Percentiles rank a stretch among this genome's conserved stretches.
Conservation (phyloP, 2,329 filamentous ascomycete genomes). For the Colletotrichum spinosum region DNA sequence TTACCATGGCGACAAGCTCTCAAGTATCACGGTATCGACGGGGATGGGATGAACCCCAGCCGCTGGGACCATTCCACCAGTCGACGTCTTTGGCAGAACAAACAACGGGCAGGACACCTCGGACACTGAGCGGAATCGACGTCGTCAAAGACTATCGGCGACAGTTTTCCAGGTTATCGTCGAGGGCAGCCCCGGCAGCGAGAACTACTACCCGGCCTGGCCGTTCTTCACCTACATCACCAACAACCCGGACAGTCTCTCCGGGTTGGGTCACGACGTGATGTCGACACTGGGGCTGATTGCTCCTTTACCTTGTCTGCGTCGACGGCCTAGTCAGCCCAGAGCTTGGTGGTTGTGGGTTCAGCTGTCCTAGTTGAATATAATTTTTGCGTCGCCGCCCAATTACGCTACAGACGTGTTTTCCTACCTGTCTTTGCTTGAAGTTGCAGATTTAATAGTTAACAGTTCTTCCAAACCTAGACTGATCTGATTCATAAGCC, state of each 20-base stretch:
- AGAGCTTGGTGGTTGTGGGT: not conserved
- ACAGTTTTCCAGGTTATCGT: slow-evolving; percentile 61
- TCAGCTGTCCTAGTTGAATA: not conserved
- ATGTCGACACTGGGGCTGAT: slow-evolving; percentile 52
- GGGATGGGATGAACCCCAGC: no score
- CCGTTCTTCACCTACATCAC: slow-evolving; percentile 61
- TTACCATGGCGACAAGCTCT: no score
- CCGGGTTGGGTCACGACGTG: slow-evolving; percentile 53
- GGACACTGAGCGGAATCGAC: slow-evolving; percentile 49
- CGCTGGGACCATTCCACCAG: no score
- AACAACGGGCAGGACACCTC: slow-evolving; percentile 43
- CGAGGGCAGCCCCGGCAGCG: slow-evolving; percentile 53
- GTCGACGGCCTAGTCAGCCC: slow-evolving; percentile 37
- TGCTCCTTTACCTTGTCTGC: slow-evolving; percentile 51
- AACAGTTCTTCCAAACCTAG: not conserved
- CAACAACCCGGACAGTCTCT: slow-evolving; percentile 58
- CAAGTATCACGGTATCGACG: no score
- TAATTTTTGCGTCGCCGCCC: no score
- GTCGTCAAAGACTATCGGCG: slow-evolving; percentile 56
- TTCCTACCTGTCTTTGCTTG: no score
- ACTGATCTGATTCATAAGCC: not conserved
- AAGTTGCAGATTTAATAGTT: not conserved
- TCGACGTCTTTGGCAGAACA: no score
- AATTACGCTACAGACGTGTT: no score
- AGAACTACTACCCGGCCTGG: slow-evolving; percentile 65